Conservation (phyloP, 768 basidiomycete genomes). For the Mycena maculata region DNA sequence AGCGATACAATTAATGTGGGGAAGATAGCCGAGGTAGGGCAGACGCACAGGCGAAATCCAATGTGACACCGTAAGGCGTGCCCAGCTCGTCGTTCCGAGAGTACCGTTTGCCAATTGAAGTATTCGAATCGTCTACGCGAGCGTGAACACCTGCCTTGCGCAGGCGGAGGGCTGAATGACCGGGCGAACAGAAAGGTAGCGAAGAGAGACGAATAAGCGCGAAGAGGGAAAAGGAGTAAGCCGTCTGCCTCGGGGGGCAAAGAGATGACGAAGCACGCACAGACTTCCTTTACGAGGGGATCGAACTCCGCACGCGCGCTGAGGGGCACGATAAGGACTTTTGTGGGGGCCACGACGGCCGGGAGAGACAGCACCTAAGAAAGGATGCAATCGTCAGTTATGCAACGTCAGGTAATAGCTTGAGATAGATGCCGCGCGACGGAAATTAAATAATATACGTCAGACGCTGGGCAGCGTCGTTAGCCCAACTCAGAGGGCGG, state of each 20-base stretch:
- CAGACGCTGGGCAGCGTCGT: neutral
- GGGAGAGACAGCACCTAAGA: conserved; percentile 90
- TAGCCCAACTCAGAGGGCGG: neutral
- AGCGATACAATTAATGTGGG: neutral
- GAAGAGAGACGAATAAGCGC: conserved; percentile 21
- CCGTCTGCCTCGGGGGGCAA: conserved; percentile 2
- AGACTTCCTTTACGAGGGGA: conserved; percentile 88
- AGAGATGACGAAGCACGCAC: conserved; percentile 66
- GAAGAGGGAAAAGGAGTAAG: conserved; percentile 23
- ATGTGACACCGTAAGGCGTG: conserved; percentile 95
- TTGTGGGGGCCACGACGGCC: conserved; percentile 91
- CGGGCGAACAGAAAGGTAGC: conserved; percentile 4
- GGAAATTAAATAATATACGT: conserved; percentile 24
- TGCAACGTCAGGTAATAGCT: conserved; percentile 22
- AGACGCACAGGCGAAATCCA: conserved; percentile 87
- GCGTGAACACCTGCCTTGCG: conserved; percentile 91
- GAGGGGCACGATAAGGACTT: conserved; percentile 95
- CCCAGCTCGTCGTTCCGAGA: conserved; percentile 98
- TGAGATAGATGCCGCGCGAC: conserved; percentile 9
- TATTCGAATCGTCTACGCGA: conserved; percentile 95
- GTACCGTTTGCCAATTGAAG: conserved; percentile 96
- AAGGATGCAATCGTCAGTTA: conserved; percentile 29
- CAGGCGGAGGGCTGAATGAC: conserved; percentile 78
- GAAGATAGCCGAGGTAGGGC: conserved; percentile 9
- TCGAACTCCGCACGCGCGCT: conserved; percentile 87